Evolutionary conservation across 2,329 filamentous ascomycete species (phyloP).

Genomic region (Talaromyces sp.): DNA sequence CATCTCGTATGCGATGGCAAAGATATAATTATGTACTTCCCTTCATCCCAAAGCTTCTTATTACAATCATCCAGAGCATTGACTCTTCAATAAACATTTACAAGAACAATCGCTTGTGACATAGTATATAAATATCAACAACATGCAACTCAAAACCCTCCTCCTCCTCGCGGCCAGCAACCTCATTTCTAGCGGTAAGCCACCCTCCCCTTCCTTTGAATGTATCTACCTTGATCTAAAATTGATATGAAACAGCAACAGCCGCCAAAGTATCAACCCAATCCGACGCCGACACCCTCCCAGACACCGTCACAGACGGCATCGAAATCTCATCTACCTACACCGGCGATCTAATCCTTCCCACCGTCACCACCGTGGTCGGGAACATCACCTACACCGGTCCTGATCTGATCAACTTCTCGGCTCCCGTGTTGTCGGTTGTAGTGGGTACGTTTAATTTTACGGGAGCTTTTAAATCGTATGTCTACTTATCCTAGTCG

Average conservation of each 20-base stretch:
- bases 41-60: no score
- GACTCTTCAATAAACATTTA: no score
- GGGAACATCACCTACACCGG: constrained; percentile 2
- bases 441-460: constrained; percentile 5
- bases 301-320: neutral
- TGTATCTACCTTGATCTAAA: neutral
- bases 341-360: constrained; percentile 3
- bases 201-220: neutral
- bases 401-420: neutral
- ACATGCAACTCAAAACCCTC: neutral
- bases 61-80: no score
- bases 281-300: neutral
- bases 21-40: neutral
- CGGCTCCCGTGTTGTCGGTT: neutral
- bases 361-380: neutral
- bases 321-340: constrained; percentile 3
- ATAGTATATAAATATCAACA: no score
- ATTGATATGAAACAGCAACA: neutral
- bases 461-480: neutral
- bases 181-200: neutral
- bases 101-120: no score
- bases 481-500: neutral
- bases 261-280: neutral
- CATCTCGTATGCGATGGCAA: neutral
- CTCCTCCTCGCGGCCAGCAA: neutral